Evolutionary conservation across 371 early-diverging fungal species (phyloP).

Genomic region (Rhizopus arrhizus): DNA sequence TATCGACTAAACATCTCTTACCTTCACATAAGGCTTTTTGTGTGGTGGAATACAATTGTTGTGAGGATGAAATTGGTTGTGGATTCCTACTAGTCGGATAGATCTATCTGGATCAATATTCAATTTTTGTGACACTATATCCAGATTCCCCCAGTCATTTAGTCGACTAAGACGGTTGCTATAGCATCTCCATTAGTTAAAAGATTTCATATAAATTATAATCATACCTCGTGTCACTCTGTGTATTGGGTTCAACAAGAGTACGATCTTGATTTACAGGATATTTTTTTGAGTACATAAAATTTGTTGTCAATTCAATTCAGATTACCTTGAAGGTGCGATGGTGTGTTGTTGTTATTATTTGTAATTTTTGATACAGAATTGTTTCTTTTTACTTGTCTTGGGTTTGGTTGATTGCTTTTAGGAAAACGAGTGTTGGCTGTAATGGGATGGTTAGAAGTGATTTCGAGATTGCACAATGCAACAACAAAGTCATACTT

Average conservation of each 20-base stretch:
- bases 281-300: too few relatives aligned
- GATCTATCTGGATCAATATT: not conserved
- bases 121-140: not conserved
- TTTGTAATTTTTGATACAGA: too few relatives aligned
- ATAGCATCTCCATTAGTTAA: not conserved
- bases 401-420: too few relatives aligned
- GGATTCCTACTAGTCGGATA: conserved; percentile 12
- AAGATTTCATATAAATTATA: too few relatives aligned
- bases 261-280: too few relatives aligned
- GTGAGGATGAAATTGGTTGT: conserved; percentile 16
- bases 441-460: not conserved
- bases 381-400: too few relatives aligned
- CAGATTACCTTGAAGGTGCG: too few relatives aligned
- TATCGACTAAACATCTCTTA: conserved; percentile 10
- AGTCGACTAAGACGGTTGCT: not conserved
- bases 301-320: too few relatives aligned
- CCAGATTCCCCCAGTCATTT: not conserved
- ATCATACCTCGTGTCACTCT: not conserved
- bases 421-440: too few relatives aligned
- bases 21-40: conserved; percentile 40
- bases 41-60: conserved; percentile 25
- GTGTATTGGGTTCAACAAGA: not conserved
- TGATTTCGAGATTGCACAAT: not conserved
- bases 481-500: not conserved
- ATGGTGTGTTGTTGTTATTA: too few relatives aligned